Percentiles rank a stretch among this genome's conserved stretches.
These are phyloP conservation scores for Kondoa malvinella DNA, from an alignment of 768 basidiomycete species.

Conservation along the genomic window DNA sequence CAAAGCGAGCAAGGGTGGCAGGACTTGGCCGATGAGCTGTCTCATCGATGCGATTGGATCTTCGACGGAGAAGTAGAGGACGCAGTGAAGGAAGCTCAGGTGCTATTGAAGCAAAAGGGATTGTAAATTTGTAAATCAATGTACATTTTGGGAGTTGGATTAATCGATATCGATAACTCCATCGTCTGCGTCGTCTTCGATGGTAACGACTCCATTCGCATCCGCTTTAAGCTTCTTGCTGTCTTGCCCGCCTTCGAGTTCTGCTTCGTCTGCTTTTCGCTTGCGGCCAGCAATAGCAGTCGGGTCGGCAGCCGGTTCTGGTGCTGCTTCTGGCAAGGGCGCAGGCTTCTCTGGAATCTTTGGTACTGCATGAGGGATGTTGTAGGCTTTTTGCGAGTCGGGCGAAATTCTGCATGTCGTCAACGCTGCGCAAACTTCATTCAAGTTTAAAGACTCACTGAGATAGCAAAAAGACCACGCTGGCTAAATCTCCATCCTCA, in stretches of 20 bases:
- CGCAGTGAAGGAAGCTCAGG: too few species aligned
- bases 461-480: slow-evolving; percentile 17
- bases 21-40: too few species aligned
- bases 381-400: neutral
- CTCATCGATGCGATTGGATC: too few species aligned
- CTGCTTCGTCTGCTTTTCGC: slow-evolving; percentile 23
- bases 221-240: slow-evolving; percentile 17
- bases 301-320: slow-evolving; percentile 1
- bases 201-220: slow-evolving; percentile 9
- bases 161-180: neutral
- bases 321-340: neutral
- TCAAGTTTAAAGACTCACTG: neutral
- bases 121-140: neutral
- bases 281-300: slow-evolving; percentile 15
- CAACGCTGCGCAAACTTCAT: neutral
- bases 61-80: too few species aligned
- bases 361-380: neutral
- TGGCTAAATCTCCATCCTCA: slow-evolving; percentile 50
- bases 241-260: slow-evolving; percentile 10
- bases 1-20: too few species aligned
- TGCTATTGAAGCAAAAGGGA: too few species aligned
- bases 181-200: slow-evolving; percentile 21
- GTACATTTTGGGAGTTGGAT: neutral
- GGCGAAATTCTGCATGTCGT: neutral
- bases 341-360: slow-evolving; percentile 4